Conservation (phyloP, 2,329 filamentous ascomycete genomes). For the Cordyceps militaris region DNA sequence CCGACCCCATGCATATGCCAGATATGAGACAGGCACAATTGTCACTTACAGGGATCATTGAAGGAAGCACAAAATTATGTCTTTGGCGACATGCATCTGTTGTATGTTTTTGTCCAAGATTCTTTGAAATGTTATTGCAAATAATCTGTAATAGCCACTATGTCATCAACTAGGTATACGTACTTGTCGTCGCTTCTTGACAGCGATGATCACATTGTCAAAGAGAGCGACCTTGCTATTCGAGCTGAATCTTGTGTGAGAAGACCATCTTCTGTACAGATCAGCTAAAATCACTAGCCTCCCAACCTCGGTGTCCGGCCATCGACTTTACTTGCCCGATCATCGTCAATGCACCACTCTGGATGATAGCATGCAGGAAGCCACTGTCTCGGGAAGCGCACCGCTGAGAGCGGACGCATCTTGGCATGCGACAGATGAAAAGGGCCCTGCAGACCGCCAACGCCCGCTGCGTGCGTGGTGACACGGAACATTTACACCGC, state of each 20-base stretch:
- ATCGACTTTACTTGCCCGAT: background rate
- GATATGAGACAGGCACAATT: background rate
- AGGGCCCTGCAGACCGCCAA: background rate
- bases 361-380: background rate
- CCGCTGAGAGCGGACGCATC: background rate
- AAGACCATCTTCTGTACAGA: too few relatives aligned
- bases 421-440: background rate
- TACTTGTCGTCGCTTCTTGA: too few relatives aligned
- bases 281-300: background rate
- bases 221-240: too few relatives aligned
- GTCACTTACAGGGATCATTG: background rate
- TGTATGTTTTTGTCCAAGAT: background rate
- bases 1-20: conserved; percentile 1
- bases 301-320: background rate
- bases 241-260: too few relatives aligned
- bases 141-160: too few relatives aligned
- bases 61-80: background rate
- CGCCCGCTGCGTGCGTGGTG: background rate
- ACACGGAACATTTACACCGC: too few relatives aligned
- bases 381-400: background rate
- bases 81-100: background rate
- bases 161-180: too few relatives aligned
- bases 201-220: too few relatives aligned
- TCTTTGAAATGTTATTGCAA: background rate
- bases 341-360: background rate